Evolutionary conservation across 768 basidiomycete species (phyloP).

Genomic region (Boletus rubescentipes): DNA sequence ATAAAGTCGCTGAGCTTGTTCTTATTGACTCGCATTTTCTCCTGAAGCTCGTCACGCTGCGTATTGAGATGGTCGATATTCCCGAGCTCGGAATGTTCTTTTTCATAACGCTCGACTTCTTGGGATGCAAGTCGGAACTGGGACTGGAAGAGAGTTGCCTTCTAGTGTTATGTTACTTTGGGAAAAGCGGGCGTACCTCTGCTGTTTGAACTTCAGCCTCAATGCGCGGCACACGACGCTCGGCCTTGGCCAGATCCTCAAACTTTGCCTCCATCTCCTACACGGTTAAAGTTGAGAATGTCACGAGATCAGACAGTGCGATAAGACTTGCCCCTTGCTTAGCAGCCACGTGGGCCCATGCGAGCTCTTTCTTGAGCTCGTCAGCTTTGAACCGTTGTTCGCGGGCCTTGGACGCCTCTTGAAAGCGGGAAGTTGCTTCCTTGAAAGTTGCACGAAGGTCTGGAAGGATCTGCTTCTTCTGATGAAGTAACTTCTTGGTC

Average conservation of each 20-base stretch:
- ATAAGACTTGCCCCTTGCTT: conserved; percentile 59
- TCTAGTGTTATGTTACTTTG: background rate
- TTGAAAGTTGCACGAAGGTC: conserved; percentile 63
- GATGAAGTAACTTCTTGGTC: conserved; percentile 61
- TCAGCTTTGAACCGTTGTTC: conserved; percentile 67
- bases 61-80: conserved; percentile 46
- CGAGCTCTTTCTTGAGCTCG: conserved; percentile 75
- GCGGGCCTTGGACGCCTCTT: conserved; percentile 73
- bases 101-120: conserved; percentile 39
- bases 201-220: conserved; percentile 38
- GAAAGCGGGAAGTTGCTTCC: conserved; percentile 57
- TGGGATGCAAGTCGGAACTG: conserved; percentile 34
- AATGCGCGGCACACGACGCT: conserved; percentile 40
- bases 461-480: conserved; percentile 76
- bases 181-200: conserved; percentile 32
- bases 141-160: conserved; percentile 23
- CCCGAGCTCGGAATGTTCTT: conserved; percentile 42
- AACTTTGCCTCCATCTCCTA: conserved; percentile 47
- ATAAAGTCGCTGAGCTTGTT: conserved; percentile 40
- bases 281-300: background rate
- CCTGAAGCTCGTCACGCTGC: conserved; percentile 34
- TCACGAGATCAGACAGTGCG: background rate
- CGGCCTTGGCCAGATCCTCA: conserved; percentile 39
- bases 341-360: conserved; percentile 79
- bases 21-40: conserved; percentile 48